Conservation (phyloP, 768 basidiomycete genomes). For the Amylocystis lapponica region DNA sequence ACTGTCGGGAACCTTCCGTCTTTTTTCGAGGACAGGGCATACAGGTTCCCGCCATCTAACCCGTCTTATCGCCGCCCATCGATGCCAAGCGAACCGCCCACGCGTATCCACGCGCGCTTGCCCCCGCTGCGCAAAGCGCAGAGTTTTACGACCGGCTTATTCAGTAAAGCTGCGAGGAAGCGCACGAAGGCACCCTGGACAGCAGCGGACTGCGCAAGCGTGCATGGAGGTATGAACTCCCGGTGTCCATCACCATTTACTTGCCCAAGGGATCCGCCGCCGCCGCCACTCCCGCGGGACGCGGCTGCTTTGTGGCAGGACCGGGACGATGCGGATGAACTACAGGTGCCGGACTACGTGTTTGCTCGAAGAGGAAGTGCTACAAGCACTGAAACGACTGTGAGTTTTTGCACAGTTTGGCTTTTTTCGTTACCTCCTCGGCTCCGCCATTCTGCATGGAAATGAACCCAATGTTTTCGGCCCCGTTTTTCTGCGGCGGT, state of each 20-base stretch:
- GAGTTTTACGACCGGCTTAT: conserved; percentile 4
- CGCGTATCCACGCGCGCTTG: conserved; percentile 11
- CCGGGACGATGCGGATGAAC: conserved; percentile 3
- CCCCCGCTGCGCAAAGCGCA: conserved; percentile 14
- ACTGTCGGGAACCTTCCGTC: conserved; percentile 8
- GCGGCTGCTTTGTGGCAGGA: background rate
- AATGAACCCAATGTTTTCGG: background rate
- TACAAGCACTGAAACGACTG: conserved; percentile 14
- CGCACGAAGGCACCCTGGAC: too few species aligned
- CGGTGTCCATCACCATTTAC: conserved; percentile 14
- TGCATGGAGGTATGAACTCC: background rate
- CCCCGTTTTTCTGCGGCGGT: background rate
- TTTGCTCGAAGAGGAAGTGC: conserved; percentile 21
- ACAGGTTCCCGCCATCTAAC: conserved; percentile 2
- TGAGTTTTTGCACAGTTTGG: background rate
- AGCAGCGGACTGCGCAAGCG: background rate
- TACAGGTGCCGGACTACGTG: conserved; percentile 17
- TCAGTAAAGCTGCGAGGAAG: background rate
- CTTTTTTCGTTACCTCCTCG: background rate
- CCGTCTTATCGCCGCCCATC: conserved; percentile 14
- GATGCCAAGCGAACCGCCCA: conserved; percentile 3
- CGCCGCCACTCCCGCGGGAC: conserved; percentile 7
- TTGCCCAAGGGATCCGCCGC: conserved; percentile 16
- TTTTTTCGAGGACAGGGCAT: conserved; percentile 15
- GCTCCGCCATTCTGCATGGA: background rate